Percentiles rank a stretch among this genome's conserved stretches.
Evolutionary conservation across 2,329 filamentous ascomycete species (phyloP).

Genomic region (Mollisiaceae sp.): DNA sequence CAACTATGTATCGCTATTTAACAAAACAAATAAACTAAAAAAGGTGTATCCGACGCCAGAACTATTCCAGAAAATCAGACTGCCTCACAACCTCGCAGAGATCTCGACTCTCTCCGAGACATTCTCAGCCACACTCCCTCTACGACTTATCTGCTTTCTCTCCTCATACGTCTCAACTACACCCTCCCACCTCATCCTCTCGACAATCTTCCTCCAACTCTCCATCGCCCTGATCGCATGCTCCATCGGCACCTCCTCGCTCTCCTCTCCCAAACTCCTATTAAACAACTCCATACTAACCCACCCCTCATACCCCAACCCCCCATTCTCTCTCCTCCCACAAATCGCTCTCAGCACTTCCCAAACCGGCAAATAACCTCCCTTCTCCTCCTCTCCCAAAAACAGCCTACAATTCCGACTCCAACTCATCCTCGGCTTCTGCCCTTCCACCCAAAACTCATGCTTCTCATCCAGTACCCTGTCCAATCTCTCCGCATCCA

Average conservation of each 20-base stretch:
- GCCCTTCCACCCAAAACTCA: slow-evolving; percentile 60
- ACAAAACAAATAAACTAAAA: neutral
- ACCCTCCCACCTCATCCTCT: slow-evolving; percentile 30
- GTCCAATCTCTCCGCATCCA: slow-evolving; percentile 70
- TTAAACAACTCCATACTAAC: slow-evolving; percentile 66
- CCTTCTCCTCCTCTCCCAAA: slow-evolving; percentile 50
- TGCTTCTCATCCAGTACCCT: slow-evolving; percentile 63
- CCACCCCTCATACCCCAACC: slow-evolving; percentile 62
- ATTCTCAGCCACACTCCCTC: neutral
- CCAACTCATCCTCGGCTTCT: slow-evolving; percentile 76
- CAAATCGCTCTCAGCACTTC: slow-evolving; percentile 58
- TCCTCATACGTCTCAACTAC: neutral
- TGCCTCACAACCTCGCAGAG: slow-evolving; percentile 17
- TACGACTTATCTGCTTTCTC: neutral
- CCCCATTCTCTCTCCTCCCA: slow-evolving; percentile 51
- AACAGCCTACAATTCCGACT: slow-evolving; percentile 75
- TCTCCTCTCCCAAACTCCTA: slow-evolving; percentile 53
- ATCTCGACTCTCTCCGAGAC: slow-evolving; percentile 14
- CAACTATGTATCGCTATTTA: neutral
- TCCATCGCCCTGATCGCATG: slow-evolving; percentile 57
- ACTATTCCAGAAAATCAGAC: neutral
- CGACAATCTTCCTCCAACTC: slow-evolving; percentile 52
- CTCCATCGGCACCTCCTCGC: slow-evolving; percentile 51
- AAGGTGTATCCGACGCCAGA: slow-evolving; percentile 2
- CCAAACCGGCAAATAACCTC: slow-evolving; percentile 63